Conservation (phyloP, 2,329 filamentous ascomycete species). For the Cercospora berteroae region DNA sequence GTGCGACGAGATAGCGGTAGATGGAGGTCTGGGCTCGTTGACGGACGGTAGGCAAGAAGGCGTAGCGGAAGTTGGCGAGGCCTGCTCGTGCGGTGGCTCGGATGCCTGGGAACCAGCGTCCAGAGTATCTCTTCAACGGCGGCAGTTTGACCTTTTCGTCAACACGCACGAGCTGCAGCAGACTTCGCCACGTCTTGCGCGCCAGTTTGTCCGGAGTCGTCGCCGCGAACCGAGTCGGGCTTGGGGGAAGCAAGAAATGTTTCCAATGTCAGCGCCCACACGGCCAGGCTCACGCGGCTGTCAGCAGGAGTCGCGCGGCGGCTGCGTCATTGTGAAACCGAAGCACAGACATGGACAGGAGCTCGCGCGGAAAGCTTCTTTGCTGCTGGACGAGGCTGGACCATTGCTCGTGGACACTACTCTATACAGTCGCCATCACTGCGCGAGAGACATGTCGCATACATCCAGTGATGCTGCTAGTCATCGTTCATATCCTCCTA, state of each 20-base stretch:
- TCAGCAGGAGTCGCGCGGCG: background rate
- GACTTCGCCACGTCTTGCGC: conserved; percentile 31
- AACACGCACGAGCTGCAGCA: conserved; percentile 24
- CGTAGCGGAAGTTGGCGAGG: conserved; percentile 69
- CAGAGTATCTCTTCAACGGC: conserved; percentile 6
- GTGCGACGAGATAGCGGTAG: conserved; percentile 51
- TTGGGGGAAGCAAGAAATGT: background rate
- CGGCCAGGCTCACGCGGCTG: background rate
- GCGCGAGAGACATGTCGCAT: background rate
- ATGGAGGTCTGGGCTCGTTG: conserved; percentile 71
- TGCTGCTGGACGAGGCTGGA: background rate
- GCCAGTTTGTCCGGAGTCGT: conserved; percentile 26
- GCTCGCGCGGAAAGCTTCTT: background rate
- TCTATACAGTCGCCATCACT: background rate
- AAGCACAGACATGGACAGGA: background rate
- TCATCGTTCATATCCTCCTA: background rate
- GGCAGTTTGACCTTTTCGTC: conserved; percentile 5
- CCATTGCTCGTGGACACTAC: background rate
- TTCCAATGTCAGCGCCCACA: background rate
- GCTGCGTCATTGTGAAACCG: background rate
- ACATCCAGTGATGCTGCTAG: background rate
- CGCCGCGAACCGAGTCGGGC: background rate
- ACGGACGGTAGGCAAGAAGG: conserved; percentile 69
- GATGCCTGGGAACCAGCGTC: conserved; percentile 49
- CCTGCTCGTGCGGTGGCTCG: conserved; percentile 64